Base-by-base conservation (phyloP, 257 asterid species). In the Gentiana straminea region DNA sequence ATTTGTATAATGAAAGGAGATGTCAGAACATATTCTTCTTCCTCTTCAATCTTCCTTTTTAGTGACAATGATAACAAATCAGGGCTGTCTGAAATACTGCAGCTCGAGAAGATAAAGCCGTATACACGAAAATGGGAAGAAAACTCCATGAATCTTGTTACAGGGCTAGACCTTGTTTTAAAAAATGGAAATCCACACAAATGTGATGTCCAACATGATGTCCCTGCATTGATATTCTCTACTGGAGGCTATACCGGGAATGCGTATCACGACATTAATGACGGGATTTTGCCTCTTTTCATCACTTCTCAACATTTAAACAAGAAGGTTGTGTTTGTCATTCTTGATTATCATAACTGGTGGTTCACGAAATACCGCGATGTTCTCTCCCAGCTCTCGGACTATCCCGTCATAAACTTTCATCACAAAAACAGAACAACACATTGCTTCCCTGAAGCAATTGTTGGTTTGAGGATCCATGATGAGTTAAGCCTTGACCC, bases 161-260 rank as follows among this genome's bases (percentile, higher is more conserved):
- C 70, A 4, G 97, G 85, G 54, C 49, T 92, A 7, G 59, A 72
- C 73, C 95, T 92, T 33, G 55, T 77, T 49, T 72, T 68, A 55
- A 75, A 68, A 49, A 58, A 32, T 6, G 44, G 13, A 3, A 4
- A 32, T 45, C 71, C 49, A 10, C 82, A 64, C 48, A 7, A n/a
- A 11, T 92, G 99, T 15, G 93, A 85, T 34, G 80, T 92, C 10
- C 62, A 52, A 8, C 95, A 92, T 55, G 75, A 82, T 4, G 87
- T 77, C 8, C 95, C 99, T 1, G 95, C 95, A 2, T 77, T 92
- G 63, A 75, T 92, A 73, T 85, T 92, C 72, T 88, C 95, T 2
- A 86, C 95, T 0, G 97, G 99, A 60, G 99, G 99, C 57, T 88
- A 80, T 39, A 88, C 99, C 0, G 99, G 99, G 3, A 92, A 92